Base-by-base conservation (phyloP, 352 stramenopile genomes). In the Globisporangium nunn region DNA sequence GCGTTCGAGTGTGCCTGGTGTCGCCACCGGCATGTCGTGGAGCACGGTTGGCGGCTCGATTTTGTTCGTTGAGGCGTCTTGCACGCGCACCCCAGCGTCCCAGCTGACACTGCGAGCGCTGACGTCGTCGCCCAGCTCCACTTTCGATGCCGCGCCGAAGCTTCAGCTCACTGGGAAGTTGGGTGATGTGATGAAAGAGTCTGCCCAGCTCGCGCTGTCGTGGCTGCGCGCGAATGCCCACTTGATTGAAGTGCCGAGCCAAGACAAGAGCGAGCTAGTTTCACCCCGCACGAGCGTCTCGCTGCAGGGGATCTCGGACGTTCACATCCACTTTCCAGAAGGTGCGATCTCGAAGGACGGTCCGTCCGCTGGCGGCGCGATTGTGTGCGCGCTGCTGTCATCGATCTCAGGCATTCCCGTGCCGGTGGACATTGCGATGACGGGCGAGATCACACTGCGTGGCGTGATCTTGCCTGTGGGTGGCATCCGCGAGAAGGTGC, bases 131-230 rank as follows among this genome's bases (percentile, higher is more conserved):
- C 56, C 37, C 10, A 60, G 49, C 29, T 58, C 65, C 30, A 64
- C 63, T 11, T 58, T 56, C 12, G 63, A 65, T 15, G 31, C 59
- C 15, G 33, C 68, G 1, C 78, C 78, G 33, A 72, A 57, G 0
- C 54, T 91, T 23, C 75, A 89, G 54, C 66, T 91, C 17, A 91
- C 79, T 31, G 81, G 81, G 11, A 91, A 87, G 39, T 64, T 92
- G 6, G 78, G 81, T n/a, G 78, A 96, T 44, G 84, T 93, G 29
- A 95, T 95, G 87, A 93, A 95, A 52, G 87, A 96, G 52, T 95
- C 85, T 18, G 83, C 85, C 4, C 75, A 91, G 35, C 77, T 96
- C 31, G 87, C 84, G 23, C 67, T 96, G 31, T 89, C 80, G 48
- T 96, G 84, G 84, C 61, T 96, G 49, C 74, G 83, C 15, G 77